phyloP scores from a whole-genome alignment of 1,284 basidiomycete species.

The Clitocybe nebularis region DNA sequence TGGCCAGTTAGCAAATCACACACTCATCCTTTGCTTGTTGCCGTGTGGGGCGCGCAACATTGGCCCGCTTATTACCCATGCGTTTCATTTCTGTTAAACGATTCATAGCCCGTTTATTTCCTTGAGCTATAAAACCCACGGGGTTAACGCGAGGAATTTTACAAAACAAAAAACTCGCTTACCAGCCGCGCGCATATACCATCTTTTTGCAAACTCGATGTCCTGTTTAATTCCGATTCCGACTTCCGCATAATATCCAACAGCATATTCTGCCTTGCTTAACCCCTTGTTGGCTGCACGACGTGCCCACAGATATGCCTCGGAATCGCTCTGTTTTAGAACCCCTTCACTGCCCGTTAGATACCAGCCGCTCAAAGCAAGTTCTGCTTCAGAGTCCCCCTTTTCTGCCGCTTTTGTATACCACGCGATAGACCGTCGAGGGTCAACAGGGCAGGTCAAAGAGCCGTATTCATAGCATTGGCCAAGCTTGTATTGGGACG shows the following conservation, averaged over 20 bases:
- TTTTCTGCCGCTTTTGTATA: constrained; percentile 98
- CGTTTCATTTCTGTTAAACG: constrained; percentile 90
- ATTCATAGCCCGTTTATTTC: constrained; percentile 93
- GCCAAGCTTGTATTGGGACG: constrained; percentile 93
- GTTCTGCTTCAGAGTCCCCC: constrained; percentile 90
- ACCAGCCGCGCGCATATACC: constrained; percentile 99
- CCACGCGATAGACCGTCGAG: constrained; percentile 93
- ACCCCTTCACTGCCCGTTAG: constrained; percentile 93
- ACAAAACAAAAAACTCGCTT: constrained; percentile 29
- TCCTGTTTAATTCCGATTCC: constrained; percentile 98
- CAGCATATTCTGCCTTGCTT: constrained; percentile 93
- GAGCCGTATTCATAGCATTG: constrained; percentile 93
- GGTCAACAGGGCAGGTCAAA: constrained; percentile 89
- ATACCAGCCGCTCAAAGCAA: constrained; percentile 98
- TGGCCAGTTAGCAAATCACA: constrained; percentile 72
- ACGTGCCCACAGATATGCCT: constrained; percentile 96
- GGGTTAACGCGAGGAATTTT: constrained; percentile 10
- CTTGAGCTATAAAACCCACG: constrained; percentile 62
- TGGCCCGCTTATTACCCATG: constrained; percentile 66
- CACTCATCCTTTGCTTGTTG: constrained; percentile 92
- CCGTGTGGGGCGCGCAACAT: constrained; percentile 80
- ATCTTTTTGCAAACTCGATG: constrained; percentile 92
- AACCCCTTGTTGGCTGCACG: constrained; percentile 91
- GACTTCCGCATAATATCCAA: constrained; percentile 96
- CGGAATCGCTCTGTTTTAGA: constrained; percentile 94